phyloP scores from a whole-genome alignment of 495 filamentous ascomycete genomes.

The Astrothelium subdiscretum region DNA sequence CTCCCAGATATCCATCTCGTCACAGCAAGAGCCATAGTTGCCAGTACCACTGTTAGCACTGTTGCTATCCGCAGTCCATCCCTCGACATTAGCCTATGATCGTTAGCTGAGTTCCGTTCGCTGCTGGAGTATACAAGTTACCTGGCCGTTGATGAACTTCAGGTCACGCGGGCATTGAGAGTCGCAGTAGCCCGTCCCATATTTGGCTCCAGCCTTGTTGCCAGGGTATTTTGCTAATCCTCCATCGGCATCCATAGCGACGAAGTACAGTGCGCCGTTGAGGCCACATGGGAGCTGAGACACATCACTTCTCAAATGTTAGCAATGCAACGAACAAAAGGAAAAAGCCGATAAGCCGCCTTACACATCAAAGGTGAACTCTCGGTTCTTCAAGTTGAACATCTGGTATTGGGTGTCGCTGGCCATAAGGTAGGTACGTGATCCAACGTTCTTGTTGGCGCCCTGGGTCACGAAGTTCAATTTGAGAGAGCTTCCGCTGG shows the following conservation, averaged over 20 bases:
- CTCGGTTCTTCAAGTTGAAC: constrained; percentile 45
- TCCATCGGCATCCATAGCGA: constrained; percentile 48
- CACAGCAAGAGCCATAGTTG: constrained; percentile 12
- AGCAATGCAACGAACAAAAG: neutral
- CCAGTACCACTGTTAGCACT: constrained; percentile 14
- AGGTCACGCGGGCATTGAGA: constrained; percentile 45
- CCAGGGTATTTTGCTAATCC: constrained; percentile 34
- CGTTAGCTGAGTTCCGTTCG: neutral
- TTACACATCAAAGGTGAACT: constrained; percentile 49
- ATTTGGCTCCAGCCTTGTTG: constrained; percentile 51
- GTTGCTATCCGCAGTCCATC: constrained; percentile 9
- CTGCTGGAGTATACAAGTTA: constrained; percentile 18
- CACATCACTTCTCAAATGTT: constrained; percentile 29
- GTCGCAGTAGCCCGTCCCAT: constrained; percentile 63
- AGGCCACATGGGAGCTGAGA: constrained; percentile 50
- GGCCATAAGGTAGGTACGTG: constrained; percentile 51
- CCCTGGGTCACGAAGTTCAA: constrained; percentile 23
- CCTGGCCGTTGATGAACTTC: constrained; percentile 47
- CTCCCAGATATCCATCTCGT: constrained; percentile 16
- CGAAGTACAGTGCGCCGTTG: constrained; percentile 58
- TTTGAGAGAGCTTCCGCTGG: constrained; percentile 17
- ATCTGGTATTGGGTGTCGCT: constrained; percentile 46
- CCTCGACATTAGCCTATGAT: constrained; percentile 20
- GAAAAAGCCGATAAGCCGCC: neutral
- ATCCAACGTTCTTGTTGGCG: constrained; percentile 23